A percentile compares a stretch with the other conserved stretches of the same genome.
Conservation (phyloP, 1,284 basidiomycete species). For the Trametes hirsuta region DNA sequence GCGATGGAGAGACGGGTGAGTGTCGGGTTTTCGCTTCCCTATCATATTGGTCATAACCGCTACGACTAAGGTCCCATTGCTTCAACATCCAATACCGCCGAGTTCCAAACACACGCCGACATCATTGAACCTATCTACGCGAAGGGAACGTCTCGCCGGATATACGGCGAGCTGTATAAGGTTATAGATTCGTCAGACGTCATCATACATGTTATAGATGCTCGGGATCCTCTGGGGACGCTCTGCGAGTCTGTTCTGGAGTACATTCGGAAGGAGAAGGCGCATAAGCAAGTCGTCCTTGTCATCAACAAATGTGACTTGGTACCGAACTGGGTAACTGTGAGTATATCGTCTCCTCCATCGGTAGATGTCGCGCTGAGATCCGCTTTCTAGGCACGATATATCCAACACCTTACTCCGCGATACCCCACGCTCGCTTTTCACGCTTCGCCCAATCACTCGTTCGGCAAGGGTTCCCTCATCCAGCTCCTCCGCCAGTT, state of each 20-base stretch:
- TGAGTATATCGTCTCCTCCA: slow-evolving; percentile 50
- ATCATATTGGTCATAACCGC: neutral
- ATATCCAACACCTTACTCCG: slow-evolving; percentile 95
- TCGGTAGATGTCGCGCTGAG: slow-evolving; percentile 18
- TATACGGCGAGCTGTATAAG: slow-evolving; percentile 99
- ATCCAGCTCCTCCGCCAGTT: slow-evolving; percentile 98
- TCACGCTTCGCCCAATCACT: slow-evolving; percentile 99
- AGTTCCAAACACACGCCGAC: slow-evolving; percentile 70
- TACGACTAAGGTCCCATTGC: slow-evolving; percentile 43
- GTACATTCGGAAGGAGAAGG: slow-evolving; percentile 94
- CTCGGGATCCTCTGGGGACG: slow-evolving; percentile 96
- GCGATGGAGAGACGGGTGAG: slow-evolving; percentile 47
- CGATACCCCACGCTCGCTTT: slow-evolving; percentile 96
- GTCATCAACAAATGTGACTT: slow-evolving; percentile 99
- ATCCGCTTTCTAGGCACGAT: slow-evolving; percentile 73
- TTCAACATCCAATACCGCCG: slow-evolving; percentile 35
- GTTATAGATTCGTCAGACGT: slow-evolving; percentile 99
- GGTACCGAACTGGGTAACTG: slow-evolving; percentile 98
- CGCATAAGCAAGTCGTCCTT: slow-evolving; percentile 96
- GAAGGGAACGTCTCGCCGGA: slow-evolving; percentile 92
- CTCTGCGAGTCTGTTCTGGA: slow-evolving; percentile 95
- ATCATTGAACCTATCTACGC: slow-evolving; percentile 87
- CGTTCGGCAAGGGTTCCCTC: slow-evolving; percentile 97
- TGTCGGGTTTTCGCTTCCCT: neutral
- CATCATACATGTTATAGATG: slow-evolving; percentile 94